Evolutionary conservation across 1,139 yeast genomes (phyloP).

Genomic region (Taphrina deformans): DNA sequence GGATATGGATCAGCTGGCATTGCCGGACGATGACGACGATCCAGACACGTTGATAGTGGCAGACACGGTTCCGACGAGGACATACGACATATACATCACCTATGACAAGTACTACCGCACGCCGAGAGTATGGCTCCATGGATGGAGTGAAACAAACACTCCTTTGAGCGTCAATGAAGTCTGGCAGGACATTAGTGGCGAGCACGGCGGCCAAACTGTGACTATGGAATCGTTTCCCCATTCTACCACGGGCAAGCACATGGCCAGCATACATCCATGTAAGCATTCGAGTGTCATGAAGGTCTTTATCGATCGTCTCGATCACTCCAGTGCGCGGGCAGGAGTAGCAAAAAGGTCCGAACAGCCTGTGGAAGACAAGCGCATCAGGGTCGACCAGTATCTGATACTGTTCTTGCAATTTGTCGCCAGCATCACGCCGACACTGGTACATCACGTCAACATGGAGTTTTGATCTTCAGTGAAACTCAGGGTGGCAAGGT

Average conservation of each 20-base stretch:
- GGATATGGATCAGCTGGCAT: slow-evolving; percentile 50
- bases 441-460: slow-evolving; percentile 78
- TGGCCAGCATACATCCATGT: slow-evolving; percentile 95
- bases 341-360: neutral
- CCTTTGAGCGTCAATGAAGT: slow-evolving; percentile 85
- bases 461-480: slow-evolving; percentile 9
- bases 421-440: slow-evolving; percentile 95
- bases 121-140: slow-evolving; percentile 89
- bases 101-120: slow-evolving; percentile 94
- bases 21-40: slow-evolving; percentile 51
- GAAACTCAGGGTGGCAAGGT: neutral
- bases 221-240: slow-evolving; percentile 87
- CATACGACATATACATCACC: slow-evolving; percentile 83
- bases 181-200: slow-evolving; percentile 92
- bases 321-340: slow-evolving; percentile 37
- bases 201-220: slow-evolving; percentile 92
- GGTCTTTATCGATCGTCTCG: slow-evolving; percentile 70
- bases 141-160: slow-evolving; percentile 77
- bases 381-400: slow-evolving; percentile 85
- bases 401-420: slow-evolving; percentile 84
- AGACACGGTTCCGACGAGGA: slow-evolving; percentile 54
- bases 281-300: slow-evolving; percentile 94
- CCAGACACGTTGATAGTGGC: slow-evolving; percentile 47
- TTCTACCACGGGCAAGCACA: slow-evolving; percentile 70
- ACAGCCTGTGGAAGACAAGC: slow-evolving; percentile 41